A percentile compares a stretch with the other conserved stretches of the same genome.
These are phyloP conservation scores for Allium fistulosum DNA, from an alignment of 106 monocot species.

Conservation along the genomic window DNA sequence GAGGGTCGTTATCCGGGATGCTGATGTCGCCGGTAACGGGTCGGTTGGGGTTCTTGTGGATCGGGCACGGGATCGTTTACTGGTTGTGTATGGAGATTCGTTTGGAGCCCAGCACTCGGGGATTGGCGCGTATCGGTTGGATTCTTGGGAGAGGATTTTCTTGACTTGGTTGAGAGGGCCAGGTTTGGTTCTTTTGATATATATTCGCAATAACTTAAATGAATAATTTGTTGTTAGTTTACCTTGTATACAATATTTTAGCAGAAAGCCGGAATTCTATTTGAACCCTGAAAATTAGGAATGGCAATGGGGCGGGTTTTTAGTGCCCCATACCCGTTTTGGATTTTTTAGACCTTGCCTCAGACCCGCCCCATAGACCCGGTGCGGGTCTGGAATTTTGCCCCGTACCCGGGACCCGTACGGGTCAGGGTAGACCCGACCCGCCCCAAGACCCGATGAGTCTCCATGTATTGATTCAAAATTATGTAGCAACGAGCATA, in stretches of 20 bases:
- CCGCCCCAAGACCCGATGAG: no score
- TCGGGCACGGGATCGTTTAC: conserved; percentile 25
- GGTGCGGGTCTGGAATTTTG: no score
- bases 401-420: no score
- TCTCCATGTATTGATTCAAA: no score
- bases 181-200: conserved; percentile 35
- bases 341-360: no score
- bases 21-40: conserved; percentile 50
- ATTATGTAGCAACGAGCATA: no score
- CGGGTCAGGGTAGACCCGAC: no score
- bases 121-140: conserved; percentile 62
- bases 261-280: no score
- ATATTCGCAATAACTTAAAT: background rate
- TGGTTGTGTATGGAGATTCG: conserved; percentile 67
- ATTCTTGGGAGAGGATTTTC: conserved; percentile 47
- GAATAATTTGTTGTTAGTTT: background rate
- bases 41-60: conserved; percentile 67
- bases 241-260: background rate
- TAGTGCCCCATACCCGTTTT: no score
- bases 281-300: no score
- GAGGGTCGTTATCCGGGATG: conserved; percentile 40
- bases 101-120: conserved; percentile 26
- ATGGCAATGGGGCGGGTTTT: no score
- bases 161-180: conserved; percentile 45
- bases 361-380: no score